Base-by-base conservation (phyloP, 805 yeast genomes). In the Zygoascus bituminiphila region DNA sequence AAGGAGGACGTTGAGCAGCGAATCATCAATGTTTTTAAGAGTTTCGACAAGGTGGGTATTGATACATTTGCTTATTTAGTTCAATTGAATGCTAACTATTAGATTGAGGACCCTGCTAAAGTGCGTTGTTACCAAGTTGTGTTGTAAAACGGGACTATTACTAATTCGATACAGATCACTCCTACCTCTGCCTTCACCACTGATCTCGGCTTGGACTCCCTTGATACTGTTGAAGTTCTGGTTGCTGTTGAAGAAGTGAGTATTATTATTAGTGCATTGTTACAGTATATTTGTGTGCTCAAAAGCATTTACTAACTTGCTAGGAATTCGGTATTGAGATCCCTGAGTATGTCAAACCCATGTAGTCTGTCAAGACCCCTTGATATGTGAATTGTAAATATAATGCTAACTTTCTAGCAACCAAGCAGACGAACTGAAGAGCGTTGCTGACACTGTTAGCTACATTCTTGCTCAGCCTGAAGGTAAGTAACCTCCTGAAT, bases 201-300 rank as follows among this genome's bases (percentile, higher is more conserved):
- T 26, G 94, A 84, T 62, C 74, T 84, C 59, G 88, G 87, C 15
- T 75, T 84, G 64, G 97, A 89, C 68, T 86, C 96, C 2, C 76
- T 89, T 56, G 97, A 89, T 64, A 82, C 89, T 56, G 95, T 88
- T 53, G 97, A 89, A 71, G 89, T 93, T 49, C 75, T 89, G 55
- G 95, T 89, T 68, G 95, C 95, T 49, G 79, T 89, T 62, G 97
- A 89, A 72, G 95, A 88, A 50, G 45, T 46, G 25, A 24, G 41
- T 41, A 19, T 8, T 10, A 2, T 20, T 12, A 9, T 19, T 41
- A 24, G 45, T 6, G 29, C 9, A 12, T 29, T 29, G 33, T 29
- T 15, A 12, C 15, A 4, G 10, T 5, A 12, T 29, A 29, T 12
- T 20, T 17, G 20, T 19, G n/a, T 22, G 21, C 10, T 9, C 33